phyloP scores from a whole-genome alignment of 2,329 filamentous ascomycete species.

The Onygenales sp. region DNA sequence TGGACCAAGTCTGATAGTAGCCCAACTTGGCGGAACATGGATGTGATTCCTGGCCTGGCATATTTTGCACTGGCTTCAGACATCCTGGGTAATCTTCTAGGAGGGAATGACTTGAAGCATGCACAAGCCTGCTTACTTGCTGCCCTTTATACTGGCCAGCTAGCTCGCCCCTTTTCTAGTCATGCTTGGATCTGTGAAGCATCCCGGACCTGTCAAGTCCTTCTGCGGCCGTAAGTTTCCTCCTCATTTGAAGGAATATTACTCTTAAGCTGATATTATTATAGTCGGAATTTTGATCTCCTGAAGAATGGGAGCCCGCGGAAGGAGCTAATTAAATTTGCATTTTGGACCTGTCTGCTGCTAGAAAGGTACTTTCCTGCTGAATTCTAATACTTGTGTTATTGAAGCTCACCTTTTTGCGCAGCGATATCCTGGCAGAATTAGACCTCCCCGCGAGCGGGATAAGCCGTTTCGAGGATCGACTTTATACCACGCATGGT shows the following conservation, averaged over 20 bases:
- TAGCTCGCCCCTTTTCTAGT: constrained; percentile 79
- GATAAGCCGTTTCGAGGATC: constrained; percentile 46
- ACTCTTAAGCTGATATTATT: neutral
- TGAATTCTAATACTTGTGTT: neutral
- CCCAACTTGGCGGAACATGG: constrained; percentile 53
- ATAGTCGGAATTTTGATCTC: constrained; percentile 25
- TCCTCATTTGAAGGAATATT: constrained; percentile 1
- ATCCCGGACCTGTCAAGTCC: constrained; percentile 54
- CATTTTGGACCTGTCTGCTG: constrained; percentile 90
- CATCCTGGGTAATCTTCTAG: constrained; percentile 73
- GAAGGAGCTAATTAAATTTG: constrained; percentile 59
- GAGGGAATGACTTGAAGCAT: constrained; percentile 69
- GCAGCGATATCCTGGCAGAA: constrained; percentile 83
- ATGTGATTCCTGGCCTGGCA: constrained; percentile 78
- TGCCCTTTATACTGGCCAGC: constrained; percentile 79
- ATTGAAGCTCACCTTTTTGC: constrained; percentile 4
- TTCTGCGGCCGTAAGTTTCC: constrained; percentile 60
- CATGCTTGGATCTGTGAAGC: constrained; percentile 59
- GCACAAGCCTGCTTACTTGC: constrained; percentile 79
- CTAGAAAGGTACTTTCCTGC: constrained; percentile 62
- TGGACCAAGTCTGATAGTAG: constrained; percentile 15
- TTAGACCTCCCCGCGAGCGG: constrained; percentile 56
- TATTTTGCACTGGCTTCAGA: constrained; percentile 83
- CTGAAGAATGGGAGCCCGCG: constrained; percentile 18
- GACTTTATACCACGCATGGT: constrained; percentile 31